phyloP scores from a whole-genome alignment of 164 flowering plant genomes.

The Umbellularia californica region DNA sequence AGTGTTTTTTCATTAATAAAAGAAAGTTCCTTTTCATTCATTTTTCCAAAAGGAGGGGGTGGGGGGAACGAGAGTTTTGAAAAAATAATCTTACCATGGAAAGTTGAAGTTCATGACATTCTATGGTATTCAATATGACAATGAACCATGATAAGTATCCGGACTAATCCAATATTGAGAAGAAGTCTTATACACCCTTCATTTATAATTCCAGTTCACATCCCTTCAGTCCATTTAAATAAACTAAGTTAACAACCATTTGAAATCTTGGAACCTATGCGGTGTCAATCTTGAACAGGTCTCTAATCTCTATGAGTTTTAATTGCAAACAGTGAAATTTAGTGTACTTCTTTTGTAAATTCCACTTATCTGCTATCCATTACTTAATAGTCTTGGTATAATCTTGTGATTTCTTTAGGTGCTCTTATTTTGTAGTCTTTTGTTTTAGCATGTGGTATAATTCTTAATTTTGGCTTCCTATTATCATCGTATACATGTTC shows the following conservation, averaged over 20 bases:
- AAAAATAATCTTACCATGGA: background rate
- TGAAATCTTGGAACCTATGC: no score
- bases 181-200: background rate
- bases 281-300: background rate
- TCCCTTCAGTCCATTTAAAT: background rate
- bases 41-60: no score
- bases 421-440: background rate
- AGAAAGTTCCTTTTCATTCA: no score
- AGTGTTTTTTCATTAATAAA: no score
- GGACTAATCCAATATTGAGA: no score
- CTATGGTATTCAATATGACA: background rate
- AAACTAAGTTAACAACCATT: no score
- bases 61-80: background rate
- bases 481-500: background rate
- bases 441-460: background rate
- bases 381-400: background rate
- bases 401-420: background rate
- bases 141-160: background rate
- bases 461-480: background rate
- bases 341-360: background rate
- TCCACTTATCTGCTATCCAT: background rate
- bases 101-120: background rate
- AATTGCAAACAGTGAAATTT: background rate
- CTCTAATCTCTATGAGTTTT: background rate
- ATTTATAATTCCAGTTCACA: background rate